These are phyloP conservation scores for Chytriomyces sp. DNA, from an alignment of 192 early-diverging fungal species.

Conservation along the genomic window DNA sequence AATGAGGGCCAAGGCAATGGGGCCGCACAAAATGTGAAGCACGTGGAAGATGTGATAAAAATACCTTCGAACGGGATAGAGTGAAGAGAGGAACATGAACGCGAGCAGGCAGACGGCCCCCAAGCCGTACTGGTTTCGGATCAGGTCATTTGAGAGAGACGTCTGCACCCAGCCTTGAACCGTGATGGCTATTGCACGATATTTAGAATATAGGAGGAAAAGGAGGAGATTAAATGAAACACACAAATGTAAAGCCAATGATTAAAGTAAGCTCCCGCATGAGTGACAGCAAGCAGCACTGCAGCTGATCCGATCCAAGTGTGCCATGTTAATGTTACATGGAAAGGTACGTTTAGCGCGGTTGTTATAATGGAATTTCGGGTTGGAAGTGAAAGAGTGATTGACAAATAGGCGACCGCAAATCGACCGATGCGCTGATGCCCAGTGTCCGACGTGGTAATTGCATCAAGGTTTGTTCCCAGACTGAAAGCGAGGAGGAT, in stretches of 20 bases:
- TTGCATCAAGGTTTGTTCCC: neutral
- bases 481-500: neutral
- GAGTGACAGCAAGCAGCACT: neutral
- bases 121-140: slow-evolving; percentile 45
- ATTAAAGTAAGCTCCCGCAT: neutral
- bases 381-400: neutral
- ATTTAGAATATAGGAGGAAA: no score
- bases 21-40: slow-evolving; percentile 46
- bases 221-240: no score
- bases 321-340: neutral
- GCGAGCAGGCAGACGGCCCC: slow-evolving; percentile 45
- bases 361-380: neutral
- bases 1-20: slow-evolving; percentile 51
- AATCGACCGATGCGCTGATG: slow-evolving; percentile 11
- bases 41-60: slow-evolving; percentile 50
- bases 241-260: slow-evolving; percentile 1
- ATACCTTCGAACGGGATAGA: slow-evolving; percentile 50
- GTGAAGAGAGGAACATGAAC: slow-evolving; percentile 49
- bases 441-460: slow-evolving; percentile 10
- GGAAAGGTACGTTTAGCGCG: neutral
- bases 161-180: slow-evolving; percentile 8
- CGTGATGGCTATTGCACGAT: no score
- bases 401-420: neutral
- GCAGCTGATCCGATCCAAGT: neutral
- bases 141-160: neutral